Conservation (phyloP, 257 asterid genomes). For the Ophiorrhiza pumila region DNA sequence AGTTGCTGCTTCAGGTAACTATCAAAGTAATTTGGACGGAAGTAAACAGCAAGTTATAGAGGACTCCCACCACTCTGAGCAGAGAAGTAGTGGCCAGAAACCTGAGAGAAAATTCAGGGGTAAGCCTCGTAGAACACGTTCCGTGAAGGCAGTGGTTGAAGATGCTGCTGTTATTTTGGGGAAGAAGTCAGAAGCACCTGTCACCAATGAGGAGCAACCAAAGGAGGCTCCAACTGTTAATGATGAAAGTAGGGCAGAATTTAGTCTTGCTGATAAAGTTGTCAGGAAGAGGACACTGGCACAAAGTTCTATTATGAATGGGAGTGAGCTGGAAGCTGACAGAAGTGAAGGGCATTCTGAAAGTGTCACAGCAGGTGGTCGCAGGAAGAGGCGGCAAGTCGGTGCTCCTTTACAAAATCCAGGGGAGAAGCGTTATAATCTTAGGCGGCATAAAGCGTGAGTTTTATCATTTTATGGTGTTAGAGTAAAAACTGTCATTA, state of each 20-base stretch:
- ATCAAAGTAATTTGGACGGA: slow-evolving; percentile 19
- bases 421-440: slow-evolving; percentile 68
- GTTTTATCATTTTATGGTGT: slow-evolving; percentile 20
- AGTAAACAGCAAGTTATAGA: slow-evolving; percentile 38
- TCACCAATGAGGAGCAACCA: slow-evolving; percentile 28
- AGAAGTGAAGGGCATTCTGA: slow-evolving; percentile 65
- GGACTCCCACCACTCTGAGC: slow-evolving; percentile 49
- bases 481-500: neutral
- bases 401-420: slow-evolving; percentile 42
- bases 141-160: slow-evolving; percentile 66
- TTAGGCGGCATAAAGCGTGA: slow-evolving; percentile 58
- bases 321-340: slow-evolving; percentile 47
- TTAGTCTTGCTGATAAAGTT: slow-evolving; percentile 39
- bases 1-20: slow-evolving; percentile 13
- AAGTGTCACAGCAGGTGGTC: slow-evolving; percentile 60
- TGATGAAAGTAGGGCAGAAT: slow-evolving; percentile 49
- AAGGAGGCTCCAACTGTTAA: slow-evolving; percentile 30
- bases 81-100: slow-evolving; percentile 30
- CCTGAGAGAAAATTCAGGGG: slow-evolving; percentile 35
- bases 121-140: slow-evolving; percentile 44
- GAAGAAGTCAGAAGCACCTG: slow-evolving; percentile 28
- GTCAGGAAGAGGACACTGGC: slow-evolving; percentile 39
- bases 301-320: slow-evolving; percentile 50
- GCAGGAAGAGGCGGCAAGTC: slow-evolving; percentile 69
- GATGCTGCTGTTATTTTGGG: slow-evolving; percentile 59